Percentiles rank a stretch among this genome's conserved stretches.
These are phyloP conservation scores for Chaetomiaceae sp. DNA, from an alignment of 2,329 filamentous ascomycete species.

Conservation along the genomic window DNA sequence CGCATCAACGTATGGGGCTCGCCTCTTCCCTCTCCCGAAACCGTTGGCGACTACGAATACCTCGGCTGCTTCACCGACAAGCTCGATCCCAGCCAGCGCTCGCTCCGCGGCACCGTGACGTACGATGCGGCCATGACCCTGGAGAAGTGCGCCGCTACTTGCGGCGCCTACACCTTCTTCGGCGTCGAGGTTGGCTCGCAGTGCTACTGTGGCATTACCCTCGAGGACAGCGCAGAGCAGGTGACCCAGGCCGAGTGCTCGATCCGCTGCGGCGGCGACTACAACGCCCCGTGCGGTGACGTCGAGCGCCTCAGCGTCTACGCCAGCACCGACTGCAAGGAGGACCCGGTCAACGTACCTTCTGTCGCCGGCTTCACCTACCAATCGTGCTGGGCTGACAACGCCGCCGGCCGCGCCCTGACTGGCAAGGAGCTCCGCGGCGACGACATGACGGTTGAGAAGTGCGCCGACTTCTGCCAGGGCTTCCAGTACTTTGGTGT, in stretches of 20 bases:
- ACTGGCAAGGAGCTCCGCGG: constrained; percentile 29
- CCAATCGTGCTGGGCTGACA: constrained; percentile 18
- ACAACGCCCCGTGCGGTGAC: constrained; percentile 26
- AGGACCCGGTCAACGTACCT: constrained; percentile 7
- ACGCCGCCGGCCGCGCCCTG: constrained; percentile 13
- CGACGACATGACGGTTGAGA: constrained; percentile 40
- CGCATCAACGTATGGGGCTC: constrained; percentile 25
- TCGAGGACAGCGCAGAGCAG: constrained; percentile 15
- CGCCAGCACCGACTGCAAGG: constrained; percentile 1
- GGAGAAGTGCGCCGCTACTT: constrained; percentile 33
- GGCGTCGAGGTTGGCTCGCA: constrained; percentile 36
- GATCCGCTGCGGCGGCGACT: constrained; percentile 25
- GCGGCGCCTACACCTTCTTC: constrained; percentile 35
- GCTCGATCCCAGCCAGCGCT: background rate
- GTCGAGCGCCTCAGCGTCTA: constrained; percentile 23
- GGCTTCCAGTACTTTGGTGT: constrained; percentile 19
- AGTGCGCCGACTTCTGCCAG: constrained; percentile 18
- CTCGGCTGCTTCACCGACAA: constrained; percentile 24
- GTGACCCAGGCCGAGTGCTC: constrained; percentile 23
- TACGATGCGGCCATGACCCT: constrained; percentile 35
- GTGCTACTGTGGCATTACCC: constrained; percentile 32
- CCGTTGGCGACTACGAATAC: constrained; percentile 19
- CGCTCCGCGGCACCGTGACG: constrained; percentile 17
- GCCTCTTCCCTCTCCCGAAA: constrained; percentile 19
- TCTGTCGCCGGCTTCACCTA: constrained; percentile 12